Evolutionary conservation across 352 stramenopile genomes (phyloP).

Genomic region (Phytopythium litorale): DNA sequence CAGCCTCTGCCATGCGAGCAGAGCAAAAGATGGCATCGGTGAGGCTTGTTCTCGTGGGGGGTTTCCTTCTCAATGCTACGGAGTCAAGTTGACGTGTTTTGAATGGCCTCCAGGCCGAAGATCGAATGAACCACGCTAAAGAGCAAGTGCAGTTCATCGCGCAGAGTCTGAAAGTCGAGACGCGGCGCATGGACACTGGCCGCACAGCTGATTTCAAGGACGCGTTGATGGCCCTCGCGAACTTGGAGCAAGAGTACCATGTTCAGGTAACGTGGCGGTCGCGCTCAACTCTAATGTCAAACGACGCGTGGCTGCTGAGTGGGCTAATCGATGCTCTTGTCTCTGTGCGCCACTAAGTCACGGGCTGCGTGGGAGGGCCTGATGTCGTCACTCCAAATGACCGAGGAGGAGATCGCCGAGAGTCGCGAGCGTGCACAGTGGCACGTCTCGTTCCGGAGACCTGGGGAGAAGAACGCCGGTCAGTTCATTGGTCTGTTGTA

Average conservation of each 20-base stretch:
- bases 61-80: neutral
- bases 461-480: slow-evolving; percentile 58
- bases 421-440: slow-evolving; percentile 47
- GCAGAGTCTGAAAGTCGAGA: slow-evolving; percentile 82
- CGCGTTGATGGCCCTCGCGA: slow-evolving; percentile 69
- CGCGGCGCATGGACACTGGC: slow-evolving; percentile 76
- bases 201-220: slow-evolving; percentile 78
- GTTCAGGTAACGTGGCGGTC: slow-evolving; percentile 39
- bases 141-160: slow-evolving; percentile 88
- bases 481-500: slow-evolving; percentile 73
- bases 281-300: neutral
- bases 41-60: slow-evolving; percentile 1
- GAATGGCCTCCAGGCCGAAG: slow-evolving; percentile 46
- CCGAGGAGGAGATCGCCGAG: slow-evolving; percentile 48
- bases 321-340: slow-evolving; percentile 9
- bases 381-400: slow-evolving; percentile 56
- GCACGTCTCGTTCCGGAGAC: slow-evolving; percentile 59
- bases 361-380: slow-evolving; percentile 71
- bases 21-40: slow-evolving; percentile 88
- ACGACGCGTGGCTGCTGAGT: neutral
- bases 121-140: slow-evolving; percentile 83
- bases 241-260: slow-evolving; percentile 80
- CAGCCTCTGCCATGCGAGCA: slow-evolving; percentile 80
- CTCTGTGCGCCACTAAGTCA: slow-evolving; percentile 30
- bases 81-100: slow-evolving; percentile 2